These are phyloP conservation scores for Ascochyta lentis DNA, from an alignment of 2,329 filamentous ascomycete genomes.

Conservation along the genomic window DNA sequence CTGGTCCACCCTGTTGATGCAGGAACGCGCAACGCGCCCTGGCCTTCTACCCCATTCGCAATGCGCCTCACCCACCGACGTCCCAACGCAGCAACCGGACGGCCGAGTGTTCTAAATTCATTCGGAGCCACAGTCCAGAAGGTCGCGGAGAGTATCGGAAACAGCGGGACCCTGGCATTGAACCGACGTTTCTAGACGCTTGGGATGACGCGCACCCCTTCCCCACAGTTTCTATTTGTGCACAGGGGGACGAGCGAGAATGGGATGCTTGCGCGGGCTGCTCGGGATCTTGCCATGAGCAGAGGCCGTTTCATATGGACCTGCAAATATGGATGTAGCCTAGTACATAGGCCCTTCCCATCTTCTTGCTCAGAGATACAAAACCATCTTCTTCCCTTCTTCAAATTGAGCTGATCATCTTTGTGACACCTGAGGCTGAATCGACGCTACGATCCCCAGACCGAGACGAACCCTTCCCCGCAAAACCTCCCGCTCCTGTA, in stretches of 20 bases:
- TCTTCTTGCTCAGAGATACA: conserved; percentile 4
- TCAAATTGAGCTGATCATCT: not conserved
- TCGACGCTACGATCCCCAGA: conserved; percentile 12
- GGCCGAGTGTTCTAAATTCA: conserved; percentile 12
- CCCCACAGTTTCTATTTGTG: conserved; percentile 14
- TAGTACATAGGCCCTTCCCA: conserved; percentile 4
- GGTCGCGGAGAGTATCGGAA: conserved; percentile 6
- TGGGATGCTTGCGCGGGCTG: conserved; percentile 13
- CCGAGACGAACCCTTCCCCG: conserved; percentile 11
- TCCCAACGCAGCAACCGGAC: conserved; percentile 7
- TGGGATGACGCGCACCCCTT: conserved; percentile 19
- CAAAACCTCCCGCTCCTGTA: conserved; percentile 7
- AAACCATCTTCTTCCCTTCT: not conserved
- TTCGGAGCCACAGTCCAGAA: conserved; percentile 15
- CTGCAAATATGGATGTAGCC: conserved; percentile 1
- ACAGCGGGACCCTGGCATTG: conserved; percentile 8
- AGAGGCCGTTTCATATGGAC: conserved; percentile 8
- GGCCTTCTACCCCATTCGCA: conserved; percentile 1
- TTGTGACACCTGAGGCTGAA: conserved; percentile 1
- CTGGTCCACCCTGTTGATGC: conserved; percentile 9
- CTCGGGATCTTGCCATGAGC: conserved; percentile 4
- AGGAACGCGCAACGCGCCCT: conserved; percentile 19
- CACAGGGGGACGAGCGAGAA: conserved; percentile 4
- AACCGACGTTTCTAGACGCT: conserved; percentile 11
- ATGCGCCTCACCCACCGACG: conserved; percentile 7